These are phyloP conservation scores for Globisporangium nagaii DNA, from an alignment of 352 stramenopile species.

Conservation along the genomic window DNA sequence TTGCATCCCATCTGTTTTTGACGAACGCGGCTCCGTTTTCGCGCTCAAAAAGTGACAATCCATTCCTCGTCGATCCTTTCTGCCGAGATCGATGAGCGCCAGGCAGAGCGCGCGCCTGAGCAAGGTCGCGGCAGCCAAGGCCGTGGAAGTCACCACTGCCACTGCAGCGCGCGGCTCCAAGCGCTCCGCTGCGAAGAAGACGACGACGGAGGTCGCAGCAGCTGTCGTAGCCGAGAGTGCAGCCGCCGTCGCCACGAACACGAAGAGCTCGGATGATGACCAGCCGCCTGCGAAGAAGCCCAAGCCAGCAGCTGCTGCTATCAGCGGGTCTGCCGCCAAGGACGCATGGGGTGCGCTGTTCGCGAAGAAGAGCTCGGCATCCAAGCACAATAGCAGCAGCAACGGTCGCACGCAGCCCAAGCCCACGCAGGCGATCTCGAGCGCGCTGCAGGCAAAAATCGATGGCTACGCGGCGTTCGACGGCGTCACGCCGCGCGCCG, in stretches of 20 bases:
- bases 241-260: not conserved
- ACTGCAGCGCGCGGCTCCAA: not conserved
- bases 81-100: conserved; percentile 11
- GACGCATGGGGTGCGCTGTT: conserved; percentile 44
- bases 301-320: not conserved
- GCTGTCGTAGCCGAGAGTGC: not conserved
- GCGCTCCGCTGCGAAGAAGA: conserved; percentile 8
- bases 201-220: not conserved
- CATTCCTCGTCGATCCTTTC: too few species aligned
- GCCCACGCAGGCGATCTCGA: conserved; percentile 17
- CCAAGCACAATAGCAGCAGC: not conserved
- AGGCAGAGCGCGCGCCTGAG: conserved; percentile 31
- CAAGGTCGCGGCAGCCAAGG: conserved; percentile 20
- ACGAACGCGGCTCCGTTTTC: not conserved
- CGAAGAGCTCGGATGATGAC: not conserved
- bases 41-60: not conserved
- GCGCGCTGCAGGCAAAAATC: conserved; percentile 39
- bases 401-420: conserved; percentile 12
- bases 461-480: conserved; percentile 45
- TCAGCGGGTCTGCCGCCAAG: conserved; percentile 7
- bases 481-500: conserved; percentile 25
- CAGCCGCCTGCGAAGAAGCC: not conserved
- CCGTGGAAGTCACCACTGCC: conserved; percentile 3
- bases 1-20: not conserved
- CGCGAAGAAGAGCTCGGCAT: conserved; percentile 8